Conservation (phyloP, 2,329 filamentous ascomycete species). For the Xylaria sp. region DNA sequence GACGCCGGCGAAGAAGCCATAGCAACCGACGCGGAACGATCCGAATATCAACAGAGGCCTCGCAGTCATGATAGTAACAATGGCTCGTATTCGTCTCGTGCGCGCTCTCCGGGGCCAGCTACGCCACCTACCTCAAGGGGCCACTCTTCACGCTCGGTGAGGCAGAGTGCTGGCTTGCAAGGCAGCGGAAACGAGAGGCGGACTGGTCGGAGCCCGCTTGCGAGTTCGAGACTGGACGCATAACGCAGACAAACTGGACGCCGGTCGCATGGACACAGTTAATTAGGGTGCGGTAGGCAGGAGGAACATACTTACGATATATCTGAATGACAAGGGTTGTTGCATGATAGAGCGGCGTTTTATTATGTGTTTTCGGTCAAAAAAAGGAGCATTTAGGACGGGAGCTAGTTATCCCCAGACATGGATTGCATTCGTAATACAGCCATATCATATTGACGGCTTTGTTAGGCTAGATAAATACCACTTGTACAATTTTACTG, state of each 20-base stretch:
- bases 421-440: conserved; percentile 23
- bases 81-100: conserved; percentile 33
- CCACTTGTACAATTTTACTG: conserved; percentile 14
- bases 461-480: conserved; percentile 25
- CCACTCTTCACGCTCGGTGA: conserved; percentile 31
- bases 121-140: conserved; percentile 26
- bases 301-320: conserved; percentile 22
- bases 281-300: not conserved
- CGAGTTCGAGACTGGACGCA: conserved; percentile 35
- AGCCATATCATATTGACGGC: conserved; percentile 19
- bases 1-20: conserved; percentile 54
- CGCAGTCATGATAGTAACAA: conserved; percentile 42
- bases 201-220: conserved; percentile 55
- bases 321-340: conserved; percentile 18
- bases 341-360: conserved; percentile 40
- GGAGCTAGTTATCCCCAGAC: conserved; percentile 21
- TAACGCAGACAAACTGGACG: conserved; percentile 8
- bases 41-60: conserved; percentile 41
- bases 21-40: conserved; percentile 39
- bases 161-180: conserved; percentile 42
- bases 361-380: conserved; percentile 17
- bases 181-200: conserved; percentile 44
- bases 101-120: conserved; percentile 29
- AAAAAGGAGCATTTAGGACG: conserved; percentile 28
- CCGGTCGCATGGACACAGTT: not conserved